phyloP scores from a whole-genome alignment of 2,329 filamentous ascomycete species.

The Claviceps lovelessii region DNA sequence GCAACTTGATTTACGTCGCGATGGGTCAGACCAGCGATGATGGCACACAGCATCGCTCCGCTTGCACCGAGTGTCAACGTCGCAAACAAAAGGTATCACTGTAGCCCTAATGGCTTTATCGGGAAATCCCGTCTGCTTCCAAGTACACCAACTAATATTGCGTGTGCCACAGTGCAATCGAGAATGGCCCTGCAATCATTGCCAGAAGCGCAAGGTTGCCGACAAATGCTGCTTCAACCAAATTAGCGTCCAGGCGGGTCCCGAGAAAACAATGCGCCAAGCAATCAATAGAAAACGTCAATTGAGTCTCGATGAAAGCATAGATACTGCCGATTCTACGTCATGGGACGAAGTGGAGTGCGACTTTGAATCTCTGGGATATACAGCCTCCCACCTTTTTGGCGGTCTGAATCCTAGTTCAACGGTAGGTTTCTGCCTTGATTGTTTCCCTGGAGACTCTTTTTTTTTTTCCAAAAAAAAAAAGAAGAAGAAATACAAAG shows the following conservation, averaged over 20 bases:
- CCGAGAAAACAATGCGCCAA: slow-evolving; percentile 11
- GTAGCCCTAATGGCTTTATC: neutral
- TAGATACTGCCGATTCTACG: slow-evolving; percentile 10
- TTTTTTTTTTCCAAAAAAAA: too few relatives aligned
- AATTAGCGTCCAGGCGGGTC: slow-evolving; percentile 6
- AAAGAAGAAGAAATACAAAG: too few relatives aligned
- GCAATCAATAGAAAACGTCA: slow-evolving; percentile 13
- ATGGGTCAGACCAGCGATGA: slow-evolving; percentile 8
- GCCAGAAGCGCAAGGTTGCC: slow-evolving; percentile 24
- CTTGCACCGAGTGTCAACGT: slow-evolving; percentile 29
- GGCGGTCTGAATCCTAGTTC: slow-evolving; percentile 10
- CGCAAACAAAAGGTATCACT: slow-evolving; percentile 24
- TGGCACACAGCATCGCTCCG: slow-evolving; percentile 13
- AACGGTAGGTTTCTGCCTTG: neutral
- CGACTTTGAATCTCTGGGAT: slow-evolving; percentile 22
- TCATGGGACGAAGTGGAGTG: slow-evolving; percentile 14
- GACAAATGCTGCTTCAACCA: slow-evolving; percentile 22
- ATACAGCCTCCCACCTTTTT: slow-evolving; percentile 20
- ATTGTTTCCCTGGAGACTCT: too few relatives aligned
- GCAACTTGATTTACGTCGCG: neutral
- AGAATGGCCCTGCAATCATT: slow-evolving; percentile 26
- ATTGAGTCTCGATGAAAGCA: slow-evolving; percentile 8
- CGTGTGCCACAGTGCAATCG: slow-evolving; percentile 20
- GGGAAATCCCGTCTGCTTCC: neutral
- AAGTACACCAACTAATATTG: neutral